Percentiles rank a stretch among this genome's conserved stretches.
phyloP scores from a whole-genome alignment of 1,284 basidiomycete genomes.

The Sporisorium exsertum region DNA sequence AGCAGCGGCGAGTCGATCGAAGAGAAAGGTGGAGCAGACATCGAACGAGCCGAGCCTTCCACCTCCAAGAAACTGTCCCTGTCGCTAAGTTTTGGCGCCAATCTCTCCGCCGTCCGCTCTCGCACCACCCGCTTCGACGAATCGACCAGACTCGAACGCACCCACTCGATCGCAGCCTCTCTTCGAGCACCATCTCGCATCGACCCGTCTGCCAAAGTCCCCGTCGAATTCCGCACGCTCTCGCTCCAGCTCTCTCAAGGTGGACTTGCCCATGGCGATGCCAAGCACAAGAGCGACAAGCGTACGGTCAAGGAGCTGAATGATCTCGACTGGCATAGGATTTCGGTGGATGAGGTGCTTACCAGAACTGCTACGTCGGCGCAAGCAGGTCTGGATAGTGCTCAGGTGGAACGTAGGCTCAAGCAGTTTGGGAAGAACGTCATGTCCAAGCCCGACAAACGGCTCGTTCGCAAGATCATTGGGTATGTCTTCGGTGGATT shows the following conservation, averaged over 20 bases:
- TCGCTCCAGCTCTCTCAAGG: constrained; percentile 56
- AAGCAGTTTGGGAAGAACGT: constrained; percentile 73
- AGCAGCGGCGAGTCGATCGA: constrained; percentile 14
- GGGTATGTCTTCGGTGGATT: constrained; percentile 75
- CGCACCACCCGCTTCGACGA: constrained; percentile 30
- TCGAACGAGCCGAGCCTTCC: constrained; percentile 9
- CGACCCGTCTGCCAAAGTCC: constrained; percentile 41
- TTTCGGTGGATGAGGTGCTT: constrained; percentile 73
- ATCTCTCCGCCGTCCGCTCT: constrained; percentile 5
- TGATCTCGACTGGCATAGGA: constrained; percentile 74
- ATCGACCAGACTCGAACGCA: constrained; percentile 25
- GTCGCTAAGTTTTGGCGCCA: constrained; percentile 17
- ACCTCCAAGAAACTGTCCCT: constrained; percentile 6
- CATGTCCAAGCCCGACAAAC: constrained; percentile 72
- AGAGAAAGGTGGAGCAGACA: constrained; percentile 10
- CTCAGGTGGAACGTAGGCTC: constrained; percentile 73
- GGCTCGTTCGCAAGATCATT: constrained; percentile 72
- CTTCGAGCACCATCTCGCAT: constrained; percentile 24
- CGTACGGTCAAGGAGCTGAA: constrained; percentile 31
- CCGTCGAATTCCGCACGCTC: constrained; percentile 60
- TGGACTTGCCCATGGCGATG: constrained; percentile 26
- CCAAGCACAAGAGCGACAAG: constrained; percentile 25
- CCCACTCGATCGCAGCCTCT: constrained; percentile 31
- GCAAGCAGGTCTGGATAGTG: constrained; percentile 72
- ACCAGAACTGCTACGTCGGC: constrained; percentile 72